These are phyloP conservation scores for Staphylotrichum longicolle DNA, from an alignment of 495 filamentous ascomycete species.

Conservation along the genomic window DNA sequence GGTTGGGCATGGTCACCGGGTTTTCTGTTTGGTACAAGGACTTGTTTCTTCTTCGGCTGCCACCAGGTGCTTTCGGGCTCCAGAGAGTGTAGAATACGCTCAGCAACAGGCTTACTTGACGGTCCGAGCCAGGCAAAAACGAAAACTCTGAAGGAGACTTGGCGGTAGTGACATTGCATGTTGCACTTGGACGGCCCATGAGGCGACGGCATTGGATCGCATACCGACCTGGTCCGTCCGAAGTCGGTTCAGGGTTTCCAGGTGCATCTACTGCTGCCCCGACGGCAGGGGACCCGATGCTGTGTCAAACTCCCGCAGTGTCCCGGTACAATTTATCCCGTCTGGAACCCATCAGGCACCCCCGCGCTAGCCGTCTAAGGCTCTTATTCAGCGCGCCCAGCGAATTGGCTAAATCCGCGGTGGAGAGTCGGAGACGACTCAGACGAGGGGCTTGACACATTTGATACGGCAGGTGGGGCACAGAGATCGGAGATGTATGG, in stretches of 20 bases:
- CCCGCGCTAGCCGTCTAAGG: constrained; percentile 20
- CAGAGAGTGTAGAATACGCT: constrained; percentile 30
- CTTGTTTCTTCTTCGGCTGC: constrained; percentile 15
- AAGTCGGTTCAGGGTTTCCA: constrained; percentile 5
- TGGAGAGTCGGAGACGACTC: constrained; percentile 7
- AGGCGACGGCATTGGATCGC: constrained; percentile 11
- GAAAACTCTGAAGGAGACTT: constrained; percentile 1
- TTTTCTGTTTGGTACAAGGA: constrained; percentile 20
- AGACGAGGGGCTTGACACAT: constrained; percentile 12
- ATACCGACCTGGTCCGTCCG: constrained; percentile 12
- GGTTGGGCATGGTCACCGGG: constrained; percentile 29
- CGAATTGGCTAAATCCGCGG: constrained; percentile 27
- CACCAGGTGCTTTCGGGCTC: constrained; percentile 13
- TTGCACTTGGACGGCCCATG: too few relatives aligned
- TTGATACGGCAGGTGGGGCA: constrained; percentile 8
- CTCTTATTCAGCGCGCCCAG: constrained; percentile 22
- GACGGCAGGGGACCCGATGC: not conserved
- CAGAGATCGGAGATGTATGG: not conserved
- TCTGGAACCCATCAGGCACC: not conserved
- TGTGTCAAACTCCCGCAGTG: not conserved
- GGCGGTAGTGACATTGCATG: not conserved
- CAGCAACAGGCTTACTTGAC: constrained; percentile 5
- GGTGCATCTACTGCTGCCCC: not conserved
- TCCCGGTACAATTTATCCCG: constrained; percentile 3
- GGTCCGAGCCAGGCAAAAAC: constrained; percentile 19